Evolutionary conservation across 108 stramenopile genomes (phyloP).

Genomic region (Conticribra guillardii): DNA sequence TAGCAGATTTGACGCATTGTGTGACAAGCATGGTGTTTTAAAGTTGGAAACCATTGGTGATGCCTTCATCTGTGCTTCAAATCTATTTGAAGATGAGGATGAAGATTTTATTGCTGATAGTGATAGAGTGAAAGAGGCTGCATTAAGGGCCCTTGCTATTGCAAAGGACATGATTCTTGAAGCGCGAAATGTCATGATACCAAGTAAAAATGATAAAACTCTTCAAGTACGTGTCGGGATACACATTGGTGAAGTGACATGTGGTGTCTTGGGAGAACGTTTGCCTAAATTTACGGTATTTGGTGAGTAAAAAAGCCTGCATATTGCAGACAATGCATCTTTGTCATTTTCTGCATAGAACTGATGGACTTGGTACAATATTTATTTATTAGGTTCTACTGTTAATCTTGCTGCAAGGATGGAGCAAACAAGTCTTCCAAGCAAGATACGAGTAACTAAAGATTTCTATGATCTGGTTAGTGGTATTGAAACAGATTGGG

Average conservation of each 20-base stretch:
- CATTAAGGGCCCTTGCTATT: slow-evolving; percentile 23
- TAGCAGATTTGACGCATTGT: slow-evolving; percentile 31
- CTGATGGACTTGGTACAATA: neutral
- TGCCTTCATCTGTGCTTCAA: slow-evolving; percentile 33
- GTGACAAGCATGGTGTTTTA: slow-evolving; percentile 27
- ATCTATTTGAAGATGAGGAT: slow-evolving; percentile 8
- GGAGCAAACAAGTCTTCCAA: slow-evolving; percentile 36
- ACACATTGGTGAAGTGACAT: slow-evolving; percentile 27
- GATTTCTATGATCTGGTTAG: slow-evolving; percentile 28
- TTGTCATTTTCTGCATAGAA: slow-evolving; percentile 4
- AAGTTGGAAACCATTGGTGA: slow-evolving; percentile 50
- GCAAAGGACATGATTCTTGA: slow-evolving; percentile 29
- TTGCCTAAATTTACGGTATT: slow-evolving; percentile 34
- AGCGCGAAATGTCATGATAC: slow-evolving; percentile 8
- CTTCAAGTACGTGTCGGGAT: slow-evolving; percentile 28
- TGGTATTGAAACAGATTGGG: slow-evolving; percentile 21
- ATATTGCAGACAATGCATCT: neutral
- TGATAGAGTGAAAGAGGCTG: slow-evolving; percentile 24
- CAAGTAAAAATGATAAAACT: neutral
- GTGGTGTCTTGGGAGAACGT: slow-evolving; percentile 26
- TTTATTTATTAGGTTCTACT: slow-evolving; percentile 1
- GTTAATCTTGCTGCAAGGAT: slow-evolving; percentile 49
- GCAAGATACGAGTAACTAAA: slow-evolving; percentile 36
- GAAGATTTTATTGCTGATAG: neutral
- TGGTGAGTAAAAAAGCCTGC: neutral